A percentile compares a stretch with the other conserved stretches of the same genome.
Conservation (phyloP, 2,329 filamentous ascomycete species). For the Beauveria rudraprayagi region DNA sequence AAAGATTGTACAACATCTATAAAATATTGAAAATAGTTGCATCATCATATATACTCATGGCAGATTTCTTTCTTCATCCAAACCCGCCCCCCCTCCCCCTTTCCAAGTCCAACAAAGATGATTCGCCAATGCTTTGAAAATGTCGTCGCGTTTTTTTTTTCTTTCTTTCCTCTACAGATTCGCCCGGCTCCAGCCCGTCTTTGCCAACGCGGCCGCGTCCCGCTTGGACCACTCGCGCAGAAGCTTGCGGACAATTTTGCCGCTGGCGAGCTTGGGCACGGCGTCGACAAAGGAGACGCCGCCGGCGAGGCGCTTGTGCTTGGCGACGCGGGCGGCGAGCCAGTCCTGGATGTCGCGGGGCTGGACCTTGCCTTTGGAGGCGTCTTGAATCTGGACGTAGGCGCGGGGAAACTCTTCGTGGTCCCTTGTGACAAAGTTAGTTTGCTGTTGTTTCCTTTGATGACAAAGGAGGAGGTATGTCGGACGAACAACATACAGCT, state of each 20-base stretch:
- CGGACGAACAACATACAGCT: constrained; percentile 26
- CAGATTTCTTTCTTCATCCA: background rate
- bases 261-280: constrained; percentile 48
- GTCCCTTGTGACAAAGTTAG: constrained; percentile 23
- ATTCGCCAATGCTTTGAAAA: too few relatives aligned
- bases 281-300: constrained; percentile 47
- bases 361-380: constrained; percentile 34
- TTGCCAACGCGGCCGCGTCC: constrained; percentile 31
- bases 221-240: constrained; percentile 50
- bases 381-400: constrained; percentile 42
- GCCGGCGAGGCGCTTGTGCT: constrained; percentile 43
- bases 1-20: background rate
- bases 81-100: too few relatives aligned
- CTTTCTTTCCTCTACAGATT: constrained; percentile 22
- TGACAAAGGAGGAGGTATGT: background rate
- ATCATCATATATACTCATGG: background rate
- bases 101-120: too few relatives aligned
- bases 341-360: constrained; percentile 44
- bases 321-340: constrained; percentile 39
- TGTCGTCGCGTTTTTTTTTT: background rate
- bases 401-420: constrained; percentile 45
- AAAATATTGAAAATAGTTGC: background rate
- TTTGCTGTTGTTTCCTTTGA: background rate
- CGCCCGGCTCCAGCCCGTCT: constrained; percentile 14
- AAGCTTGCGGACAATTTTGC: constrained; percentile 50